Evolutionary conservation across 495 filamentous ascomycete species (phyloP), one percentile per base, ranked within the genome.

Genomic region (Penicillium diatomitis): DNA sequence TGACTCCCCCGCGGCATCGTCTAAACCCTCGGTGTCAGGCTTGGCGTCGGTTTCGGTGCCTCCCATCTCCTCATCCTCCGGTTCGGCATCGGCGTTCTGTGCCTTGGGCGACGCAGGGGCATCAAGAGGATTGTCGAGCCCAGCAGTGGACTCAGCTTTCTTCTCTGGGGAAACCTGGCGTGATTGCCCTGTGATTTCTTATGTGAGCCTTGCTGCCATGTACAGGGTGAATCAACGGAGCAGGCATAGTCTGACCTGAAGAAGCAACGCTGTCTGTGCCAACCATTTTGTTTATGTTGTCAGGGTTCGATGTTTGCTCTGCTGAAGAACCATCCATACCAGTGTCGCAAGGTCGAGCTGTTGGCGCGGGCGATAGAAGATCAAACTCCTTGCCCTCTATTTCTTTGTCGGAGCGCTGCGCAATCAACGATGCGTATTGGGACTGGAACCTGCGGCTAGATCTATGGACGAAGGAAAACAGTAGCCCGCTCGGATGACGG

Each of bases 11-110:
- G 41, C 57, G 9, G 60, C 60, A 54, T 76, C 76, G 10, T 76
- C 72, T 29, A 71, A 60, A 27, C 66, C 73, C 4, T 71, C 75
- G 37, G 64, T 76, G 48, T 82, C 77, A 44, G 74, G 79, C 67
- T 86, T 86, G 6, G 77, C 50, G 38, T 75, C 76, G 11, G 75
- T 72, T 42, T 78, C 80, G 20, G 78, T 81, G 45, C 86, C 88
- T 46, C 74, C 84, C 88, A 95, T 95, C 54, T 94, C 88, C 57
- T 89, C 87, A 58, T 95, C 90, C 52, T 88, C 83, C 35, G 69
- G 73, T 32, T 80, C 80, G 32, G 70, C 80, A 50, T 74, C 77
- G 41, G 73, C 72, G 40, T 79, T 79, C 62, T 83, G 85, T 33
- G 80, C 76, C 56, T 79, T 78, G 32, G 89, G 87, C 6, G 79